These are phyloP conservation scores for Eragrostis curvula DNA, from an alignment of 176 grass and related monocot genomes.

Conservation along the genomic window DNA sequence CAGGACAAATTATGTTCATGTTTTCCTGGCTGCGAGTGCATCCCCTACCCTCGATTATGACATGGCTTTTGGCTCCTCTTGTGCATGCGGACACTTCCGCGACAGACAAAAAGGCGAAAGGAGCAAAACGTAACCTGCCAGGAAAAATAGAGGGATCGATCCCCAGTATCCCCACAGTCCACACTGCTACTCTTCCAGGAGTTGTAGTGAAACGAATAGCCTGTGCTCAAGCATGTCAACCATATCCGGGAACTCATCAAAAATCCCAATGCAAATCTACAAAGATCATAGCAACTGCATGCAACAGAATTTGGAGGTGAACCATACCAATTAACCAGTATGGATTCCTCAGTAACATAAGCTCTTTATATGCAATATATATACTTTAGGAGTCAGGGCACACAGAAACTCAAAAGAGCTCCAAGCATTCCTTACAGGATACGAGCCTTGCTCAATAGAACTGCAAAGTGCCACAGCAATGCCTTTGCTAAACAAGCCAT, in stretches of 20 bases:
- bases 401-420: slow-evolving; percentile 3
- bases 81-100: not conserved
- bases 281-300: not conserved
- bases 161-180: not conserved
- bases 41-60: not conserved
- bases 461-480: slow-evolving; percentile 19
- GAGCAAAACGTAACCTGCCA: not conserved
- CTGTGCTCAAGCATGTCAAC: not conserved
- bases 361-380: not conserved
- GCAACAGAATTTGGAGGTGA: not conserved
- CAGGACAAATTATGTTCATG: not conserved
- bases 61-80: not conserved
- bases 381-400: slow-evolving; percentile 14
- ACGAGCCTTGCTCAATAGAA: slow-evolving; percentile 26
- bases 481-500: slow-evolving; percentile 28
- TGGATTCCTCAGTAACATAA: not conserved
- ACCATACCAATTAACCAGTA: not conserved
- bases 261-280: not conserved
- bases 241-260: not conserved
- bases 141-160: not conserved
- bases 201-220: not conserved
- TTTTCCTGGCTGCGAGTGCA: slow-evolving; percentile 35
- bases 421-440: slow-evolving; percentile 24
- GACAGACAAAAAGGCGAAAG: not conserved
- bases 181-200: not conserved